phyloP scores from a whole-genome alignment of 495 filamentous ascomycete species.

The Podospora tetraspora region DNA sequence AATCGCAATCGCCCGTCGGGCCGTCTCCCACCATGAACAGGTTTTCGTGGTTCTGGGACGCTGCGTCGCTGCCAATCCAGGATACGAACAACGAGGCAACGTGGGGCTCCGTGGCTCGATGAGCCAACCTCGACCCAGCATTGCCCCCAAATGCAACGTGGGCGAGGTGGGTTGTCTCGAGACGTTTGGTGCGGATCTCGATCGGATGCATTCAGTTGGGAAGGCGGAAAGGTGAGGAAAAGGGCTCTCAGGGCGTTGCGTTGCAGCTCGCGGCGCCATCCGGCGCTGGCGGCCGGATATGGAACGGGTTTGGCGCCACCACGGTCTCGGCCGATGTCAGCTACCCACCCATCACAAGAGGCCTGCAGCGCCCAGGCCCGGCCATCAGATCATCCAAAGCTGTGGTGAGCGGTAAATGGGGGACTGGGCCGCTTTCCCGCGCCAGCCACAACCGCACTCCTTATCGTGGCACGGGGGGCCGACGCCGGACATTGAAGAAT shows the following conservation, averaged over 20 bases:
- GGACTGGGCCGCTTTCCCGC: too few species aligned
- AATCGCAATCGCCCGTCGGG: background rate
- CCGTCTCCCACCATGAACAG: background rate
- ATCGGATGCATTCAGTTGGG: background rate
- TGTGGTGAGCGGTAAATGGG: too few species aligned
- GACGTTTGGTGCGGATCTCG: background rate
- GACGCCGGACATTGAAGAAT: too few species aligned
- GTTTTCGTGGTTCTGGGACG: background rate
- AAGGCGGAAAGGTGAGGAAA: background rate
- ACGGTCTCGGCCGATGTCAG: background rate
- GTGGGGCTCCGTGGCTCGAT: too few species aligned
- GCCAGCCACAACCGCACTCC: too few species aligned
- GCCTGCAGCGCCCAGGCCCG: background rate
- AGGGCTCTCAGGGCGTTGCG: too few species aligned
- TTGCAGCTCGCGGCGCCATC: background rate
- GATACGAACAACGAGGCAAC: background rate
- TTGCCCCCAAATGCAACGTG: background rate
- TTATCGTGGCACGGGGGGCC: background rate
- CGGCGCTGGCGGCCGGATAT: background rate
- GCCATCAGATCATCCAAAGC: background rate
- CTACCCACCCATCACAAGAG: too few species aligned
- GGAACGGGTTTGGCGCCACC: background rate
- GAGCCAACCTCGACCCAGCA: background rate
- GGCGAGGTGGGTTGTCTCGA: background rate
- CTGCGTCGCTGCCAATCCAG: background rate